Percentiles rank a stretch among this genome's conserved stretches.
phyloP scores from a whole-genome alignment of 805 yeast species.

The Diddensiella transvaalensis region DNA sequence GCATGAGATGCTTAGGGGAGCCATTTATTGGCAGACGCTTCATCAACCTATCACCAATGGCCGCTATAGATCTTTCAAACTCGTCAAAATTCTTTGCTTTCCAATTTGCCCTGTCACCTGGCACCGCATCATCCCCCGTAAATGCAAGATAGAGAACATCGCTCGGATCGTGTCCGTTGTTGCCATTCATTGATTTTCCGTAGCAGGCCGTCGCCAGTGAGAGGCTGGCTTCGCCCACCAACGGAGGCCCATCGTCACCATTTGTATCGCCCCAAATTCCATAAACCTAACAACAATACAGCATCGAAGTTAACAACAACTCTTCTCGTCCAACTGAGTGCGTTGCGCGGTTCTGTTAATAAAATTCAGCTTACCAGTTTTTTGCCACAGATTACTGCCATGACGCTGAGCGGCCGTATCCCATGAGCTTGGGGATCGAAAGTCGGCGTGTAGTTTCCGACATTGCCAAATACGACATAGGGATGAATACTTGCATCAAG shows the following conservation, averaged over 20 bases:
- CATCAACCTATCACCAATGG: constrained; percentile 8
- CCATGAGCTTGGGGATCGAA: constrained; percentile 8
- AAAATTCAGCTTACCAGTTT: constrained; percentile 5
- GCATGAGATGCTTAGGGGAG: background rate
- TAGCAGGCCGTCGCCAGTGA: constrained; percentile 10
- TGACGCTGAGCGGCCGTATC: constrained; percentile 7
- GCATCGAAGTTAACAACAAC: too few relatives aligned
- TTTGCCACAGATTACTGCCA: constrained; percentile 12
- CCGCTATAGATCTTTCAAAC: constrained; percentile 8
- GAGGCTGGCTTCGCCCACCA: constrained; percentile 12
- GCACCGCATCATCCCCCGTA: constrained; percentile 11
- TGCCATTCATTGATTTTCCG: constrained; percentile 8
- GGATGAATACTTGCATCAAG: constrained; percentile 7
- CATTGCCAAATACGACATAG: constrained; percentile 12
- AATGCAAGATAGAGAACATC: constrained; percentile 11
- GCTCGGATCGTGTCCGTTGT: constrained; percentile 10
- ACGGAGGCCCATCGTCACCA: constrained; percentile 6
- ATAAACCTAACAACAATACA: constrained; percentile 4
- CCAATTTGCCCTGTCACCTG: constrained; percentile 11
- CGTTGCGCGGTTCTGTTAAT: too few relatives aligned
- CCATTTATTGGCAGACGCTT: background rate
- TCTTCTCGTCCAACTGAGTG: too few relatives aligned
- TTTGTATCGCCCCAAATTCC: constrained; percentile 14
- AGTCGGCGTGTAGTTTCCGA: background rate
- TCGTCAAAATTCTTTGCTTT: constrained; percentile 6